A percentile compares a stretch with the other conserved stretches of the same genome.
phyloP scores from a whole-genome alignment of 176 grass and related monocot genomes.

The Themeda triandra region DNA sequence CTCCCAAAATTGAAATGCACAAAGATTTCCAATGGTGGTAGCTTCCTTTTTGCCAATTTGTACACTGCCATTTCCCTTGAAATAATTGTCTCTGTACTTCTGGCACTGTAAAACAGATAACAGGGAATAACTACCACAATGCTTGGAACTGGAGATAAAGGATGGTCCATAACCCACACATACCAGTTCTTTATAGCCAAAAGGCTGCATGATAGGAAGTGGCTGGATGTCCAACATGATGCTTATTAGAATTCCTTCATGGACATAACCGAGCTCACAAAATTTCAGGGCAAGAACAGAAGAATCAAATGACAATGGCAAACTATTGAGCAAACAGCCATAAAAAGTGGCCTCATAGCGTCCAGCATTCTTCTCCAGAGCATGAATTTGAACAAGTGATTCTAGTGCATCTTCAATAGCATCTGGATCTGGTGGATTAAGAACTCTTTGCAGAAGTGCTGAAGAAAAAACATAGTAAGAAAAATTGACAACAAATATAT shows the following conservation, averaged over 20 bases:
- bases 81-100: conserved; percentile 63
- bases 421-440: conserved; percentile 60
- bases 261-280: conserved; percentile 58
- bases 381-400: conserved; percentile 66
- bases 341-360: conserved; percentile 78
- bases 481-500: not conserved
- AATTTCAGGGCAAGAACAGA: conserved; percentile 76
- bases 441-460: conserved; percentile 73
- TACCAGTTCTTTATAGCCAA: conserved; percentile 83
- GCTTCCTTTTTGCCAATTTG: conserved; percentile 77
- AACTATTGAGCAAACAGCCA: conserved; percentile 76
- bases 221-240: conserved; percentile 89
- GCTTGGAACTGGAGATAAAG: not conserved
- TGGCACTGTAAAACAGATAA: conserved; percentile 51
- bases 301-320: conserved; percentile 85
- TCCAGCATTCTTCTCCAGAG: conserved; percentile 57
- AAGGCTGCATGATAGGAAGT: conserved; percentile 74
- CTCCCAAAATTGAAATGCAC: conserved; percentile 94
- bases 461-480: conserved; percentile 23
- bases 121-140: conserved; percentile 19
- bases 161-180: conserved; percentile 21
- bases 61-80: conserved; percentile 38
- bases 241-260: conserved; percentile 75
- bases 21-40: conserved; percentile 72
- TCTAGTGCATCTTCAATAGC: conserved; percentile 64